Evolutionary conservation across 2,329 filamentous ascomycete species (phyloP), one percentile per base, ranked within the genome.

Genomic region (Aphanocladium album): DNA sequence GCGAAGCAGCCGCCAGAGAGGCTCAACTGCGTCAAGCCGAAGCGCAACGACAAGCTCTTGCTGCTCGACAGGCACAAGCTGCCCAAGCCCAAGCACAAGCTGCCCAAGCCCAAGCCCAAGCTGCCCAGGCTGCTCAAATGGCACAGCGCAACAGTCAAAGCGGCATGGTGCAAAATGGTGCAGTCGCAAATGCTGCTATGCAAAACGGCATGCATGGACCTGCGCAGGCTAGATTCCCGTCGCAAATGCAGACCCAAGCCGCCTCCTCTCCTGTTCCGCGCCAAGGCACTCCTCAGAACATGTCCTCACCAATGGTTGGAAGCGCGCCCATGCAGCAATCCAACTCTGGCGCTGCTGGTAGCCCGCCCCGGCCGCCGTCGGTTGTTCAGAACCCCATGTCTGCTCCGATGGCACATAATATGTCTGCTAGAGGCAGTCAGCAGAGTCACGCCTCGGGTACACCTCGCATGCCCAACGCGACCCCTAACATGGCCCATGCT

Each of bases 211-310:
- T 80, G 60, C 72, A 72, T 39, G 46, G 9, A 67, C 65, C 60
- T 71, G 71, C 75, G 14, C 71, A 77, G 58, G 73, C 77, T 35
- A 77, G 81, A 11, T 83, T 84, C 64, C 75, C 76, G 21, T 76
- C 78, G 53, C 82, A 87, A 64, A 81, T 85, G 1, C 86, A 89
- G 67, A 77, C 83, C 17, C 57, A 60, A 33, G 81, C 83, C 4
- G 86, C 85, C 1, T 86, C 87, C 9, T 91, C 89, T n/a, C 89
- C 90, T 0, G 77, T 86, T 61, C 73, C 83, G 23, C 80, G 83
- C 16, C 85, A 89, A 66, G 83, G 82, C 23, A 88, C 85, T 1
- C 86, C 86, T 14, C 84, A 86, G 60, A 84, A 82, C 60, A 82
- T 84, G 75, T 88, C 86, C 5, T 88, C 86, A 1, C 86, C 86